Evolutionary conservation across 2,329 filamentous ascomycete species (phyloP).

Genomic region (Calonectria multiphialidica): DNA sequence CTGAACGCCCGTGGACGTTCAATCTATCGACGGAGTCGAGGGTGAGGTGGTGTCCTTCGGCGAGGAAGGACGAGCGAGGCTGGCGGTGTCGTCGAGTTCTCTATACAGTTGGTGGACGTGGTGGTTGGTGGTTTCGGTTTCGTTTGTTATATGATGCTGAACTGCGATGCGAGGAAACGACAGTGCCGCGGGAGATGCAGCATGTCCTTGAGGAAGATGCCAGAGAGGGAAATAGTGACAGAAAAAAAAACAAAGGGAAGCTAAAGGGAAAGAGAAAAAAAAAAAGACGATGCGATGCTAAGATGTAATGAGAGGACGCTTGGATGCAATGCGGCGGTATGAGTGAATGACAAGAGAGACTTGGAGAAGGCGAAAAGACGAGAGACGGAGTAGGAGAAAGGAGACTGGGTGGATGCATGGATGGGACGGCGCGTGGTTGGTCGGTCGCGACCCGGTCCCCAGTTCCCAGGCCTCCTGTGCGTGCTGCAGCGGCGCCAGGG

Average conservation of each 20-base stretch:
- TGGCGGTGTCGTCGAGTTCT: not conserved
- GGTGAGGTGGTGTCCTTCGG: slow-evolving; percentile 2
- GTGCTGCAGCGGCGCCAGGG: slow-evolving; percentile 4
- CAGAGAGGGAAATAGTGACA: slow-evolving; percentile 22
- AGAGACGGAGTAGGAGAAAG: slow-evolving; percentile 27
- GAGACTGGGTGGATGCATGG: slow-evolving; percentile 34
- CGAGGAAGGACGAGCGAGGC: not conserved
- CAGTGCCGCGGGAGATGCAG: slow-evolving; percentile 42
- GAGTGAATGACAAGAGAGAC: slow-evolving; percentile 25
- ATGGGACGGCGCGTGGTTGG: slow-evolving; percentile 27
- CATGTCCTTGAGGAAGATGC: slow-evolving; percentile 38
- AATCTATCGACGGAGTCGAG: slow-evolving; percentile 38
- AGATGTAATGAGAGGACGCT: slow-evolving; percentile 35
- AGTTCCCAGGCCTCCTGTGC: slow-evolving; percentile 7
- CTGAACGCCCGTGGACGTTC: slow-evolving; percentile 37
- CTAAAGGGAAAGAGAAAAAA: too few relatives aligned
- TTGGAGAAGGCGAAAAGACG: slow-evolving; percentile 4
- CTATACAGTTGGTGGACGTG: not conserved
- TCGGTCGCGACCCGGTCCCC: not conserved
- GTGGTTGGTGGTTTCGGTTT: slow-evolving; percentile 20
- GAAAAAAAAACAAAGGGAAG: slow-evolving; percentile 25
- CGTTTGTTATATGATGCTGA: slow-evolving; percentile 39
- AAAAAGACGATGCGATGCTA: slow-evolving; percentile 23
- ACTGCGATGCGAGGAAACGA: slow-evolving; percentile 41
- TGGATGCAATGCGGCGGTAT: slow-evolving; percentile 33